Conservation (phyloP, 2,329 filamentous ascomycete species). For the Aaosphaeria arxii region DNA sequence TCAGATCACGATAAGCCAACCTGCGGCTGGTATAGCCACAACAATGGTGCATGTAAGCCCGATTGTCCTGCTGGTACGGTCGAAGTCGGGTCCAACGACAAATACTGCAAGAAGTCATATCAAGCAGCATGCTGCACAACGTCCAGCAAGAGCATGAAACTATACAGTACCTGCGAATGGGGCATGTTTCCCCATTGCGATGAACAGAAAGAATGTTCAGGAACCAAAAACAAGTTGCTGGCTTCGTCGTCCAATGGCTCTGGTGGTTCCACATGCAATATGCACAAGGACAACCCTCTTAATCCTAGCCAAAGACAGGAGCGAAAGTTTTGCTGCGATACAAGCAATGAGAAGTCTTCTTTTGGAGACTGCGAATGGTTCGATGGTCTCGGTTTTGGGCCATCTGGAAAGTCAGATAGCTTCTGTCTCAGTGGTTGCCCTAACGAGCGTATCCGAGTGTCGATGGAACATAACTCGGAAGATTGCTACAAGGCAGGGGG, state of each 20-base stretch:
- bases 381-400: constrained; percentile 1
- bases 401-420: constrained; percentile 2
- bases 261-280: not conserved
- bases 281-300: not conserved
- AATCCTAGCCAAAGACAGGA: not conserved
- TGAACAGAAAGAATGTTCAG: not conserved
- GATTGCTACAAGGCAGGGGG: not conserved
- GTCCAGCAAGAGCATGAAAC: not conserved
- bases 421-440: constrained; percentile 6
- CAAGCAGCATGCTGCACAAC: constrained; percentile 2
- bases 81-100: not conserved
- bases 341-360: constrained; percentile 1
- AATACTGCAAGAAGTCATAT: constrained; percentile 1
- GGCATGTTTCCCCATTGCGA: not conserved
- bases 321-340: constrained; percentile 6
- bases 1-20: not conserved
- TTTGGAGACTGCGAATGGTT: constrained; percentile 7
- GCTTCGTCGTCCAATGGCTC: not conserved
- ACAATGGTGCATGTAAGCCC: not conserved
- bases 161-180: constrained; percentile 1
- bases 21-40: not conserved
- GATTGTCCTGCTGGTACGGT: not conserved
- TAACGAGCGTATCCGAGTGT: not conserved
- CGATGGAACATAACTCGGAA: not conserved
- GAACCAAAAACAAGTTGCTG: not conserved